Conservation (phyloP, 2,329 filamentous ascomycete species). For the Colletotrichum destructivum region DNA sequence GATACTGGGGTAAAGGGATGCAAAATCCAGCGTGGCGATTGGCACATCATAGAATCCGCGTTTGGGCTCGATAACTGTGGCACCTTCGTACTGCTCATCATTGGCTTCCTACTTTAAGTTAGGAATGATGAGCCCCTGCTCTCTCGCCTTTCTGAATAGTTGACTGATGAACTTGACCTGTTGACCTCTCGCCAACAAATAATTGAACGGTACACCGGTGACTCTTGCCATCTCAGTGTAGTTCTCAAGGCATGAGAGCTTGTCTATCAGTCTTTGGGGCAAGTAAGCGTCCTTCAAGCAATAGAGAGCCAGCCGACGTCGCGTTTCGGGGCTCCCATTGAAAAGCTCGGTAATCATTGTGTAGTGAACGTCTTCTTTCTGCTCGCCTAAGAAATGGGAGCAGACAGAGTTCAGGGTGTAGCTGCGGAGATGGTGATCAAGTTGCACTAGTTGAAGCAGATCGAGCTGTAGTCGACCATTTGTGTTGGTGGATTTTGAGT, state of each 20-base stretch:
- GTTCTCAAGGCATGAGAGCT: slow-evolving; percentile 97
- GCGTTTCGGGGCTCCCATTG: slow-evolving; percentile 94
- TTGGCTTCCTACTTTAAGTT: slow-evolving; percentile 80
- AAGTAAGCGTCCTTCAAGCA: slow-evolving; percentile 98
- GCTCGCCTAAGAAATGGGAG: slow-evolving; percentile 94
- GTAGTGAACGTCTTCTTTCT: slow-evolving; percentile 98
- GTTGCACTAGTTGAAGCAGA: slow-evolving; percentile 92
- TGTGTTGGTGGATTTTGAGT: slow-evolving; percentile 94
- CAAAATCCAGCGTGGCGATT: slow-evolving; percentile 97
- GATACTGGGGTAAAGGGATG: slow-evolving; percentile 97
- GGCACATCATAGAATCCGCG: slow-evolving; percentile 96
- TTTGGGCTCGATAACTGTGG: slow-evolving; percentile 96
- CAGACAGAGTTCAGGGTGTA: slow-evolving; percentile 98
- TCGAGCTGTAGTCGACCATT: slow-evolving; percentile 95
- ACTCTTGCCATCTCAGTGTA: slow-evolving; percentile 99
- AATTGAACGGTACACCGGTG: slow-evolving; percentile 98
- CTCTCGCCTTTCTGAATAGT: slow-evolving; percentile 92
- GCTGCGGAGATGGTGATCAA: slow-evolving; percentile 94
- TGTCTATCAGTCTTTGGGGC: slow-evolving; percentile 94
- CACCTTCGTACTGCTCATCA: slow-evolving; percentile 96
- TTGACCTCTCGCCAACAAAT: slow-evolving; percentile 90
- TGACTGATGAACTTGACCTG: slow-evolving; percentile 99
- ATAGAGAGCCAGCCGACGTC: slow-evolving; percentile 92
- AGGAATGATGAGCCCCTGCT: slow-evolving; percentile 94
- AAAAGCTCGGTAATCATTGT: slow-evolving; percentile 99